Evolutionary conservation across 352 stramenopile genomes (phyloP).

Genomic region (Globisporangium echinulatum): DNA sequence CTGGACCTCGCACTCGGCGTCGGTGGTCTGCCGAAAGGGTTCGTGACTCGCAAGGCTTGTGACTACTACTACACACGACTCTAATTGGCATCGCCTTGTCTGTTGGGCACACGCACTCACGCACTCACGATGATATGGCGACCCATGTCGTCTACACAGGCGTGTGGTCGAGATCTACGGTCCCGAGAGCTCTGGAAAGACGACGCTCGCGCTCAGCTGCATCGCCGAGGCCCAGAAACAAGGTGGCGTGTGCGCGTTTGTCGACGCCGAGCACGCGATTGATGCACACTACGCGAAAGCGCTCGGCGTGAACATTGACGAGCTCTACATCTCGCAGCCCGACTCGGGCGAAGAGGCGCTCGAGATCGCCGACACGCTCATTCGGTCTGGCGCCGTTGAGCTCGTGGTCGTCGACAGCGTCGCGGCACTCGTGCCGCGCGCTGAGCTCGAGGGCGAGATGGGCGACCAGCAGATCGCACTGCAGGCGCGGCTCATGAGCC

Average conservation of each 20-base stretch:
- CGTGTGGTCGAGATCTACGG: constrained; percentile 99
- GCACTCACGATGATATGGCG: background rate
- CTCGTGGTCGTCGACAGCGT: constrained; percentile 98
- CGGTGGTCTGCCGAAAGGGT: constrained; percentile 93
- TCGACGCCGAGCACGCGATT: constrained; percentile 98
- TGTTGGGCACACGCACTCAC: background rate
- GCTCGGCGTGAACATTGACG: constrained; percentile 93
- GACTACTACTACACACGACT: no score
- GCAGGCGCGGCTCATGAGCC: constrained; percentile 96
- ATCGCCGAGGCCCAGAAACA: constrained; percentile 95
- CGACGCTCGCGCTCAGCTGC: constrained; percentile 95
- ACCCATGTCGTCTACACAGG: constrained; percentile 25
- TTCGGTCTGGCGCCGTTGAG: constrained; percentile 94
- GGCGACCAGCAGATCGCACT: constrained; percentile 96
- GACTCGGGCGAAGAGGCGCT: constrained; percentile 97
- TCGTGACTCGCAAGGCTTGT: background rate
- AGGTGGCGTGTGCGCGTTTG: constrained; percentile 94
- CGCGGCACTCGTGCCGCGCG: constrained; percentile 94
- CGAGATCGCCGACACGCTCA: constrained; percentile 97
- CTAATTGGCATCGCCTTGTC: no score
- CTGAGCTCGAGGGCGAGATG: constrained; percentile 93
- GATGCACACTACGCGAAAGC: constrained; percentile 94
- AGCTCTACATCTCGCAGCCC: constrained; percentile 96
- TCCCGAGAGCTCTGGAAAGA: constrained; percentile 97
- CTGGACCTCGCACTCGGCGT: constrained; percentile 88